Base-by-base conservation (phyloP, 2,329 filamentous ascomycete genomes). In the Chaetothyriales sp. region DNA sequence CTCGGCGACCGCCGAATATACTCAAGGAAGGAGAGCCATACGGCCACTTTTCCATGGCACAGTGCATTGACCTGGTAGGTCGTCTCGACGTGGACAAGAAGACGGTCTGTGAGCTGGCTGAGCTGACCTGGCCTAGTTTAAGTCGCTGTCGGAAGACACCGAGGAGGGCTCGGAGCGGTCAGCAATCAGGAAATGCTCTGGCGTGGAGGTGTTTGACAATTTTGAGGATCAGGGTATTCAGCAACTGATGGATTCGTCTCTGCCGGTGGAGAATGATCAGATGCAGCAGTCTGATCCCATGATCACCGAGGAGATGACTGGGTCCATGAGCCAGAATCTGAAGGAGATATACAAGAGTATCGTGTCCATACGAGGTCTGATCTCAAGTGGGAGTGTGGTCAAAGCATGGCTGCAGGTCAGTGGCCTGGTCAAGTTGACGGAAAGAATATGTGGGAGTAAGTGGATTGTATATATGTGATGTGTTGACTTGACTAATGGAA, bases 351-450 rank as follows among this genome's bases (percentile, higher is more conserved):
- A 40, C 33, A 40, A 40, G 33, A 40, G 33, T 5, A 40, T 40
- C 33, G 15, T 40, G 10, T 40, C 33, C 33, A 40, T 52, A 15
- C 44, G 51, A 29, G 40, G 51, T 19, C 51, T 55, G 10, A 52
- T 58, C 15, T 49, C 50, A 18, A 29, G 33, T 28, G 56, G 56
- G 5, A 51, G 29, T 45, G 52, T 52, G n/a, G 48, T 44, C 10
- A 51, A 54, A 47, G 56, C 54, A 25, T 56, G 54, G 56, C 51
- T 22, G 40, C 49, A 15, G 51, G 54, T 44, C 46, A 49, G 9
- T 52, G 52, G 43, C 46, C 56, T 18, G 46, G 54, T 18, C 52
- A 54, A 25, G 51, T 54, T 45, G 56, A 52, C 43, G 44, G 56
- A 40, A 18, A 55, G 10, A 22, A 52, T 46, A 54, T 52, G 5